phyloP scores from a whole-genome alignment of 192 early-diverging fungal genomes.

The Chytriomyces sp. region DNA sequence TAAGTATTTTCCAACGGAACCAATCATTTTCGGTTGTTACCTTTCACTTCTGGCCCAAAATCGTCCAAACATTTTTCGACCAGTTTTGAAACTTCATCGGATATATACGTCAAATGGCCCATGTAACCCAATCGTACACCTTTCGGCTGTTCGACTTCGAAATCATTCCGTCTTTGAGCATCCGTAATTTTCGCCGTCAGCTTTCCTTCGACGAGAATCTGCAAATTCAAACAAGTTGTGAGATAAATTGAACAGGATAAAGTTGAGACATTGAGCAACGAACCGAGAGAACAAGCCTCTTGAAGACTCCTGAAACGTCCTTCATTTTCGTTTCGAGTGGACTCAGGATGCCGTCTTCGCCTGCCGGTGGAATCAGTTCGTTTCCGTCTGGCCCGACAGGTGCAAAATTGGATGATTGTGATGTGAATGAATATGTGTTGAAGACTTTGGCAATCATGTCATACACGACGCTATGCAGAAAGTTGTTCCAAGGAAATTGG shows the following conservation, averaged over 20 bases:
- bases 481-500: constrained; percentile 96
- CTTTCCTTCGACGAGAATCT: constrained; percentile 84
- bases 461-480: constrained; percentile 97
- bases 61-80: constrained; percentile 72
- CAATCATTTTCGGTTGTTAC: constrained; percentile 18
- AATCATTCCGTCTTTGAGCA: constrained; percentile 85
- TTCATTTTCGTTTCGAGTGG: constrained; percentile 54
- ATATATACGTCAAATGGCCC: constrained; percentile 97
- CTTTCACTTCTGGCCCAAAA: constrained; percentile 51
- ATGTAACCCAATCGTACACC: constrained; percentile 95
- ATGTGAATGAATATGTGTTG: constrained; percentile 80
- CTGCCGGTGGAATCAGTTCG: constrained; percentile 20
- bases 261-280: constrained; percentile 10
- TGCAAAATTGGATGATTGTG: constrained; percentile 34
- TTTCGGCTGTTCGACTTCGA: constrained; percentile 78
- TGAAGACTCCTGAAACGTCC: constrained; percentile 49
- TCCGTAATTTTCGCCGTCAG: constrained; percentile 83
- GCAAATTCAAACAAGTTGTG: background rate
- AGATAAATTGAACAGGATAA: constrained; percentile 14
- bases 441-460: constrained; percentile 99
- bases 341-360: constrained; percentile 26
- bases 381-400: constrained; percentile 31
- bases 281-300: constrained; percentile 58
- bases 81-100: constrained; percentile 92
- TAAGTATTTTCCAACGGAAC: background rate